Evolutionary conservation across 2,329 filamentous ascomycete genomes (phyloP).

Genomic region (Amauroascus verrucosus): DNA sequence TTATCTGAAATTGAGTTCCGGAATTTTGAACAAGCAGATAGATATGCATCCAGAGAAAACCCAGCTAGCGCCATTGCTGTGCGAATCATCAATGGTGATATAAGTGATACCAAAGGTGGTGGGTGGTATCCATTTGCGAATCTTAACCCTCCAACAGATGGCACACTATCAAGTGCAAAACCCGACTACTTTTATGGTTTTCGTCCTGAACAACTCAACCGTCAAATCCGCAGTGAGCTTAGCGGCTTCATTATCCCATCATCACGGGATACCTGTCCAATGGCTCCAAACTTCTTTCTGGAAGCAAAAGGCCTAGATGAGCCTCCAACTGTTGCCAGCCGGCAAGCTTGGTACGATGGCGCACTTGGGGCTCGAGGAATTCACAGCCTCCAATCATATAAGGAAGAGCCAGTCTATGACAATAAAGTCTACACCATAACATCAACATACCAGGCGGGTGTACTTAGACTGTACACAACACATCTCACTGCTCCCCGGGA

Average conservation of each 20-base stretch:
- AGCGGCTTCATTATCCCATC: slow-evolving; percentile 24
- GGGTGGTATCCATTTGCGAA: slow-evolving; percentile 27
- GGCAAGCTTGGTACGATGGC: slow-evolving; percentile 33
- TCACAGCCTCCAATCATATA: slow-evolving; percentile 31
- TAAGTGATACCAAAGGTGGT: slow-evolving; percentile 17
- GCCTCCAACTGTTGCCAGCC: slow-evolving; percentile 22
- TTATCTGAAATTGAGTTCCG: slow-evolving; percentile 26
- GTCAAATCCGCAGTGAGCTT: slow-evolving; percentile 21
- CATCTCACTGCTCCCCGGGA: slow-evolving; percentile 1
- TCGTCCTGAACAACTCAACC: slow-evolving; percentile 23
- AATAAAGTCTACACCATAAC: slow-evolving; percentile 20
- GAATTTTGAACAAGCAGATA: slow-evolving; percentile 24
- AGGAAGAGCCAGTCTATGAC: slow-evolving; percentile 26
- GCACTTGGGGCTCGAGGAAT: slow-evolving; percentile 31
- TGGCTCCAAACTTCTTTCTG: slow-evolving; percentile 30
- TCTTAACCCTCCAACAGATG: slow-evolving; percentile 29
- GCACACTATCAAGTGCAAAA: slow-evolving; percentile 18
- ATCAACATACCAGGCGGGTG: slow-evolving; percentile 14
- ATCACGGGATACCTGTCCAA: slow-evolving; percentile 7
- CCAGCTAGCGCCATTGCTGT: slow-evolving; percentile 25
- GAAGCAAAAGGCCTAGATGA: slow-evolving; percentile 32
- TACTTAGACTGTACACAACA: slow-evolving; percentile 13
- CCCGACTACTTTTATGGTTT: slow-evolving; percentile 27
- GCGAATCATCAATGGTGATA: slow-evolving; percentile 19
- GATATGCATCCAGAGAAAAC: slow-evolving; percentile 27